A percentile compares a stretch with the other conserved stretches of the same genome.
Conservation (phyloP, 169 alveolate genomes). For the Perkinsus marinus region DNA sequence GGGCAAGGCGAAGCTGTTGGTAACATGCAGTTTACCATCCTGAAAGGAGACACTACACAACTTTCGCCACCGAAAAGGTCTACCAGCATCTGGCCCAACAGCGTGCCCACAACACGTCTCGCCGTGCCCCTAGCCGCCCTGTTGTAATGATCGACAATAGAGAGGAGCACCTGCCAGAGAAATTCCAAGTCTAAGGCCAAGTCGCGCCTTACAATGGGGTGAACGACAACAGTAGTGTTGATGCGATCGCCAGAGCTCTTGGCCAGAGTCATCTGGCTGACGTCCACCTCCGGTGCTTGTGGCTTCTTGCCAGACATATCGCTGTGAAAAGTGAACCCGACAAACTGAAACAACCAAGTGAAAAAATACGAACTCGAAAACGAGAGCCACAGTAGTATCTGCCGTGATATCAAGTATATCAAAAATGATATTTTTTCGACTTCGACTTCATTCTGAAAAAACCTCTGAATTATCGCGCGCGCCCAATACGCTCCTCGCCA, state of each 20-base stretch:
- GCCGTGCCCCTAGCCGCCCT: slow-evolving; percentile 83
- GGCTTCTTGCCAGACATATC: not conserved
- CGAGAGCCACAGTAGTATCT: not conserved
- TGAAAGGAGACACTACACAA: slow-evolving; percentile 21
- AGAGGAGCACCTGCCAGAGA: slow-evolving; percentile 59
- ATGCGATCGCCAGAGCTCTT: not conserved
- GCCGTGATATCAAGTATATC: no score
- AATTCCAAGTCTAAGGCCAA: not conserved
- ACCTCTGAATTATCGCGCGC: no score
- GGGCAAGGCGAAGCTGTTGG: slow-evolving; percentile 97
- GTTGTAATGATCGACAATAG: slow-evolving; percentile 98
- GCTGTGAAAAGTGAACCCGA: not conserved
- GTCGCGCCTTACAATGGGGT: slow-evolving; percentile 13
- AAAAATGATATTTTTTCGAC: no score
- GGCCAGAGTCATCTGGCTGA: not conserved
- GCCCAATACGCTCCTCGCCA: no score
- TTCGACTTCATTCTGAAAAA: no score
- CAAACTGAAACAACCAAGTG: not conserved
- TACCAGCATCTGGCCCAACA: slow-evolving; percentile 79
- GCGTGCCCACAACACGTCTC: slow-evolving; percentile 93
- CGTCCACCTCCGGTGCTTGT: not conserved
- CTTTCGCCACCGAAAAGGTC: slow-evolving; percentile 2
- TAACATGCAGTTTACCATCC: slow-evolving; percentile 80
- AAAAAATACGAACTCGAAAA: not conserved
- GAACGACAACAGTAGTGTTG: not conserved